Conservation (phyloP, 176 grass and related monocot species). For the Poa annua region DNA sequence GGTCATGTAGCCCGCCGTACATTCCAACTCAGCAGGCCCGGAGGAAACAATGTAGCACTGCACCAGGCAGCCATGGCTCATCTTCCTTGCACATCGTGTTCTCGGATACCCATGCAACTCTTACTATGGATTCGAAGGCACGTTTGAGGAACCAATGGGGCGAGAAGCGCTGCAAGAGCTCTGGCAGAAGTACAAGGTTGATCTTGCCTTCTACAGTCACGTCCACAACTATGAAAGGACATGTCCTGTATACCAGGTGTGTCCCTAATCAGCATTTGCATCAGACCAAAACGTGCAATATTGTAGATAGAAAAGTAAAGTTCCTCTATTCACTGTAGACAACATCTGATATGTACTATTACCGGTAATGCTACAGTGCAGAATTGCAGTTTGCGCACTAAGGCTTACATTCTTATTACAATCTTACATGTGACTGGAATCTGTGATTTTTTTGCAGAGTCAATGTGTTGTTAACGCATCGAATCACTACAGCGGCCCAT, state of each 20-base stretch:
- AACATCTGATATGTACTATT: not conserved
- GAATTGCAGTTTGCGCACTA: not conserved
- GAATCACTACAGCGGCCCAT: conserved; percentile 58
- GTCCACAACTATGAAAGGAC: conserved; percentile 83
- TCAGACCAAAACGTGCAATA: not conserved
- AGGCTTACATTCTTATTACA: conserved; percentile 10
- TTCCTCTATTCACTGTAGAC: not conserved
- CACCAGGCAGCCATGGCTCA: conserved; percentile 84
- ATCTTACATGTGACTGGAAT: conserved; percentile 6
- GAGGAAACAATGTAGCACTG: too few relatives aligned
- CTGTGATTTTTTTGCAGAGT: conserved; percentile 50
- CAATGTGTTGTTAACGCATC: conserved; percentile 59
- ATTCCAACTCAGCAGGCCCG: too few relatives aligned
- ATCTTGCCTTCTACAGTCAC: conserved; percentile 73
- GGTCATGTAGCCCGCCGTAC: too few relatives aligned
- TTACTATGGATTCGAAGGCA: conserved; percentile 53
- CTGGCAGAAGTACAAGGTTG: conserved; percentile 84
- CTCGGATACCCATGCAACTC: conserved; percentile 64
- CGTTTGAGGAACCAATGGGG: conserved; percentile 76
- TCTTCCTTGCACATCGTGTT: conserved; percentile 75
- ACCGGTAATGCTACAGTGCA: not conserved
- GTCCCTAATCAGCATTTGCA: conserved; percentile 21
- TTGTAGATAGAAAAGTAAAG: not conserved
- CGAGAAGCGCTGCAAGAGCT: conserved; percentile 66
- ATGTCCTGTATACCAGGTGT: conserved; percentile 73